Evolutionary conservation across 2,329 filamentous ascomycete species (phyloP).

Genomic region (Colletotrichum abscissum): DNA sequence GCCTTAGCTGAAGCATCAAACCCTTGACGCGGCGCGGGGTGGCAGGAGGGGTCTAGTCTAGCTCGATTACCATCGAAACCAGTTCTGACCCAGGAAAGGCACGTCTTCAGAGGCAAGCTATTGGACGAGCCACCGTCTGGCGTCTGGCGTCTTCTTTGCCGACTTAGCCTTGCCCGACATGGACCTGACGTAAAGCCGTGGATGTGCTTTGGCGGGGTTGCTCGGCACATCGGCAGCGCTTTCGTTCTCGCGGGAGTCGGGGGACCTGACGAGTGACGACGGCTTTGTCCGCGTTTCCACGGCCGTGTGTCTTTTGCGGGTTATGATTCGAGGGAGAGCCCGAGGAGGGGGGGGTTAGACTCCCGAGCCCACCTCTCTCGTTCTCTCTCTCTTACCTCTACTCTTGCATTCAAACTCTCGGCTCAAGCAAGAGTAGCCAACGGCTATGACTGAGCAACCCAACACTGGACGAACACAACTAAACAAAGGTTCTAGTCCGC

Average conservation of each 20-base stretch:
- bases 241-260: background rate
- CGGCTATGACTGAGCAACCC: background rate
- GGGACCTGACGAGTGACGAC: background rate
- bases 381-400: background rate
- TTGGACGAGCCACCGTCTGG: background rate
- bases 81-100: background rate
- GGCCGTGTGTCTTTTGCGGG: background rate
- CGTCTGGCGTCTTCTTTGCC: constrained; percentile 1
- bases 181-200: constrained; percentile 21
- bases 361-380: background rate
- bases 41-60: background rate
- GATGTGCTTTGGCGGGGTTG: constrained; percentile 13
- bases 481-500: background rate
- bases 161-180: constrained; percentile 10
- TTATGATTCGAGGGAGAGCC: background rate
- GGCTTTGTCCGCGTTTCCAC: background rate
- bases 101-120: background rate
- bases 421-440: background rate
- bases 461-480: constrained; percentile 22
- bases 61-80: background rate
- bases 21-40: background rate
- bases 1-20: constrained; percentile 1
- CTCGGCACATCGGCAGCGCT: constrained; percentile 25
- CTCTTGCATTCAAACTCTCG: background rate
- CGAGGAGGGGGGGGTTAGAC: background rate